These are phyloP conservation scores for Colletotrichum sp. DNA, from an alignment of 2,329 filamentous ascomycete genomes.

Conservation along the genomic window DNA sequence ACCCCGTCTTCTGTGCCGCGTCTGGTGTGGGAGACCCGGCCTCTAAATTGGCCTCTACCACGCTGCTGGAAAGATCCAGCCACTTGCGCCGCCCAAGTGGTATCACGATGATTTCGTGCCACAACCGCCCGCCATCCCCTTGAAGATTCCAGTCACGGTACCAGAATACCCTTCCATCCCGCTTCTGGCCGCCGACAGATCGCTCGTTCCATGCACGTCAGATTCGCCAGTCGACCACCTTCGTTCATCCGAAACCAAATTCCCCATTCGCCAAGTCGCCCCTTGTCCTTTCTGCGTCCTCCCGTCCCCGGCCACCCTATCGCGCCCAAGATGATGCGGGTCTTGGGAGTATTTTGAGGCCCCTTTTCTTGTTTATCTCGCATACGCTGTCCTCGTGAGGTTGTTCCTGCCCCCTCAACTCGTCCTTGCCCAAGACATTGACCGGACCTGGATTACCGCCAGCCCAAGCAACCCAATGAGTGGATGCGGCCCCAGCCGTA, in stretches of 20 bases:
- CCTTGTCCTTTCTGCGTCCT: constrained; percentile 3
- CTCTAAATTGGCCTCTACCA: constrained; percentile 12
- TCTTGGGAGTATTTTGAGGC: neutral
- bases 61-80: constrained; percentile 16
- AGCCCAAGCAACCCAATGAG: neutral
- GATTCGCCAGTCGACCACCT: neutral
- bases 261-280: constrained; percentile 1
- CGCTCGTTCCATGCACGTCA: constrained; percentile 20
- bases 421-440: neutral
- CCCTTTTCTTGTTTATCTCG: neutral
- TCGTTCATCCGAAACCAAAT: neutral
- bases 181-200: constrained; percentile 13
- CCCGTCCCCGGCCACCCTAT: neutral
- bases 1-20: neutral
- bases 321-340: neutral
- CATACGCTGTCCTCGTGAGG: neutral
- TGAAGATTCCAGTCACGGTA: neutral
- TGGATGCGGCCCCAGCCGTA: neutral
- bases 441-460: neutral
- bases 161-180: constrained; percentile 2
- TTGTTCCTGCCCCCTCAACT: neutral
- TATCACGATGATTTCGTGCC: constrained; percentile 4
- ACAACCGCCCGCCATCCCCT: neutral
- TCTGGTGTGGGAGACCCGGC: neutral
- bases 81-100: neutral